These are phyloP conservation scores for Giardia duodenalis DNA, from an alignment of 208 protist genomes.

Conservation along the genomic window DNA sequence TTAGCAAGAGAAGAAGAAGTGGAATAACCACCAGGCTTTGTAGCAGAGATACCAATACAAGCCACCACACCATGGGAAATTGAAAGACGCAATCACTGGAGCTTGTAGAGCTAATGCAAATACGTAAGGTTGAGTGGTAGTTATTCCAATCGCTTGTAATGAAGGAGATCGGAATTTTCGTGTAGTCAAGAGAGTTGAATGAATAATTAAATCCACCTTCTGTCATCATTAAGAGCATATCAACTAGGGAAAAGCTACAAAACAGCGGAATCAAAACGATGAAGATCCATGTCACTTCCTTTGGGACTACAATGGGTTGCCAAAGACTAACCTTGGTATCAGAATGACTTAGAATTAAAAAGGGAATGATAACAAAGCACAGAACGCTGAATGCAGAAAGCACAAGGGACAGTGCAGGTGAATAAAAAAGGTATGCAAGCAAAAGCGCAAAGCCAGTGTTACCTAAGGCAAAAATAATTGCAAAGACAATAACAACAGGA, in stretches of 20 bases:
- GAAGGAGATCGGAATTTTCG: neutral
- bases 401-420: neutral
- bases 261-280: conserved; percentile 5
- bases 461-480: neutral
- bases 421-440: neutral
- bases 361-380: neutral
- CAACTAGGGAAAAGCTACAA: neutral
- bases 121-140: neutral
- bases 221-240: neutral
- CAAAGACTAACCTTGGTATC: neutral
- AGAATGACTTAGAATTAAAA: neutral
- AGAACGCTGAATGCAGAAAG: neutral
- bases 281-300: neutral
- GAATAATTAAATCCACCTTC: neutral
- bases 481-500: neutral
- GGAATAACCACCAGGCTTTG: neutral
- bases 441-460: neutral
- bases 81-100: neutral
- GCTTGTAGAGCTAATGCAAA: neutral
- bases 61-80: conserved; percentile 3
- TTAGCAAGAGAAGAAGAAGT: neutral
- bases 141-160: neutral
- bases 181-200: neutral
- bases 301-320: neutral
- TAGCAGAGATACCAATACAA: conserved; percentile 1